Conservation (phyloP, 1,139 yeast genomes). For the Debaryomycetaceae sp. region DNA sequence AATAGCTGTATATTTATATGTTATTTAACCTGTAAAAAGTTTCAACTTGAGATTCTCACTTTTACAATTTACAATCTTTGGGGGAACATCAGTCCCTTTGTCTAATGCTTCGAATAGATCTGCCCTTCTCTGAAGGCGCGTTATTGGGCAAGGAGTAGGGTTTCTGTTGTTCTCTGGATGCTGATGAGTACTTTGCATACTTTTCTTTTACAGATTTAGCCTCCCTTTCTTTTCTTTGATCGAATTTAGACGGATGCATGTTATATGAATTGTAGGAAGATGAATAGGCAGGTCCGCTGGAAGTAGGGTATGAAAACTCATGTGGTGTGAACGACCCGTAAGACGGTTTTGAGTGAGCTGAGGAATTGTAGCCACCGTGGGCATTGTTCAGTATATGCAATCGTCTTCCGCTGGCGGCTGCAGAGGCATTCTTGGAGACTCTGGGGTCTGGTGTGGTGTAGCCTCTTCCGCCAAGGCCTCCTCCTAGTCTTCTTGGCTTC, state of each 20-base stretch:
- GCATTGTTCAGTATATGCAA: constrained; percentile 15
- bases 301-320: constrained; percentile 1
- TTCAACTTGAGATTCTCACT: neutral
- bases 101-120: constrained; percentile 25
- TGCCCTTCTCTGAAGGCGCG: constrained; percentile 8
- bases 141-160: constrained; percentile 7
- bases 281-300: neutral
- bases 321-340: neutral
- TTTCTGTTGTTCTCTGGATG: constrained; percentile 1
- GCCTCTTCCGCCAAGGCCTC: constrained; percentile 64
- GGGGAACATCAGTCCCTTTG: constrained; percentile 10
- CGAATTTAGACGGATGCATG: neutral
- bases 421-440: constrained; percentile 45
- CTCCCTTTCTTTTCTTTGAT: constrained; percentile 4
- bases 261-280: neutral
- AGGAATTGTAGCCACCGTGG: constrained; percentile 3
- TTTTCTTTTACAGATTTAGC: constrained; percentile 25
- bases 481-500: constrained; percentile 74
- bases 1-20: neutral
- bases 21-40: constrained; percentile 1
- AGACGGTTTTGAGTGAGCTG: constrained; percentile 1
- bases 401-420: constrained; percentile 49
- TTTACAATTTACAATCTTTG: constrained; percentile 3
- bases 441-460: constrained; percentile 40
- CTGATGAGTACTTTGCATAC: constrained; percentile 28